These are phyloP conservation scores for Gardenia jasminoides DNA, from an alignment of 257 asterid species.

Conservation along the genomic window DNA sequence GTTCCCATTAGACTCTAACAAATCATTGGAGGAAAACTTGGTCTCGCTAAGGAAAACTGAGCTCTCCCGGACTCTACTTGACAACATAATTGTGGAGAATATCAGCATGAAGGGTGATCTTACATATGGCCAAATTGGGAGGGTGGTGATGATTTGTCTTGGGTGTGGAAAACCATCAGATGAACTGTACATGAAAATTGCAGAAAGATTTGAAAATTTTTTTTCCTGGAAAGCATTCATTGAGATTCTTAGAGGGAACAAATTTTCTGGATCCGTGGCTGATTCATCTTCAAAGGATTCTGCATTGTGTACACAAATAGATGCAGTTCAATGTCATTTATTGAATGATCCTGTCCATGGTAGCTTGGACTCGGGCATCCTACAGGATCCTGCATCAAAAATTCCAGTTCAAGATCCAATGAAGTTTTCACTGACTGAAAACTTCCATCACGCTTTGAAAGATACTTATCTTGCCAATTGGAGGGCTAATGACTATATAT, in stretches of 20 bases:
- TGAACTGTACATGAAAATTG: slow-evolving; percentile 24
- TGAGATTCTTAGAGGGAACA: slow-evolving; percentile 16
- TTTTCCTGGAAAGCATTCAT: slow-evolving; percentile 44
- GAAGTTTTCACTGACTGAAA: slow-evolving; percentile 10
- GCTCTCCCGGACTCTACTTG: slow-evolving; percentile 33
- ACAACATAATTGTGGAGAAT: slow-evolving; percentile 29
- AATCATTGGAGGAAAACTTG: slow-evolving; percentile 34
- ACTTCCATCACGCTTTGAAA: slow-evolving; percentile 33
- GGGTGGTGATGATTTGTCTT: slow-evolving; percentile 37
- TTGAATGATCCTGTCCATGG: neutral
- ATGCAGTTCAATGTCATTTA: neutral
- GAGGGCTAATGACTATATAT: slow-evolving; percentile 34
- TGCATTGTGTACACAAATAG: no score
- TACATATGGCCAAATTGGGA: slow-evolving; percentile 47
- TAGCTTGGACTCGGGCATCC: neutral
- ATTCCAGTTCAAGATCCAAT: neutral
- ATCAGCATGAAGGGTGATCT: slow-evolving; percentile 9
- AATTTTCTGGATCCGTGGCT: neutral
- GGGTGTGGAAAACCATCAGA: slow-evolving; percentile 34
- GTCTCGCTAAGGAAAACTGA: slow-evolving; percentile 37
- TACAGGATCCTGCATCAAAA: neutral
- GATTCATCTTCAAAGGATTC: slow-evolving; percentile 1
- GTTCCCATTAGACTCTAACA: slow-evolving; percentile 42
- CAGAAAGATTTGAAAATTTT: neutral
- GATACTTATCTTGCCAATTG: slow-evolving; percentile 35